Evolutionary conservation across 371 early-diverging fungal species (phyloP).

Genomic region (Synchytrium microbalum): DNA sequence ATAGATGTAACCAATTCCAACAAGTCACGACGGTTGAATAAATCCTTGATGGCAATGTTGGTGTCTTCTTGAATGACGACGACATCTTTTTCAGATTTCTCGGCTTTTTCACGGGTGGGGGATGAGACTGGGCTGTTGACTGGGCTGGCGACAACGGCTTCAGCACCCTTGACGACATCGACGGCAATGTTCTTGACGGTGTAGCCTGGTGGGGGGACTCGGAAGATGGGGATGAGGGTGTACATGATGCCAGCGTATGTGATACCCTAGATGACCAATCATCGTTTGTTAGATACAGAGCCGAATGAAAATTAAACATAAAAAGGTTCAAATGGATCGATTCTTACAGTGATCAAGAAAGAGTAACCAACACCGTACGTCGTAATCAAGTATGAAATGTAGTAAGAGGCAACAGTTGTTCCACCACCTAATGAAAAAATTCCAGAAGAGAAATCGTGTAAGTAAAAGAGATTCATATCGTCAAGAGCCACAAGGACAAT

Average conservation of each 20-base stretch:
- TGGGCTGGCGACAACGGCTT: slow-evolving; percentile 6
- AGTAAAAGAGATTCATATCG: too few relatives aligned
- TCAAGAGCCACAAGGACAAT: too few relatives aligned
- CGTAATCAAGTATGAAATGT: not conserved
- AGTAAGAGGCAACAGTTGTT: not conserved
- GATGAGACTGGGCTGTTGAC: too few relatives aligned
- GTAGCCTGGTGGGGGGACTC: not conserved
- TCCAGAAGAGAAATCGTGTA: too few relatives aligned
- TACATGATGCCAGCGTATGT: not conserved
- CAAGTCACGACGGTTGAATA: not conserved
- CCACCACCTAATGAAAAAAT: not conserved
- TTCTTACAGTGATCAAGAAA: not conserved
- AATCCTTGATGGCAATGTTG: too few relatives aligned
- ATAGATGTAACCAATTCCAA: not conserved
- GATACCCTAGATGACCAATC: slow-evolving; percentile 33
- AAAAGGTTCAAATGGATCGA: too few relatives aligned
- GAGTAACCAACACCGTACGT: not conserved
- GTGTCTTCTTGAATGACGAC: too few relatives aligned
- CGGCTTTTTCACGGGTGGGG: too few relatives aligned
- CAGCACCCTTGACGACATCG: not conserved
- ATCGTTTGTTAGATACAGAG: too few relatives aligned
- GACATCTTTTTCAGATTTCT: not conserved
- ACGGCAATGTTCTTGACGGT: not conserved
- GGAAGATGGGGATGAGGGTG: not conserved
- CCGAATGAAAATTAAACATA: too few relatives aligned